Percentiles rank a stretch among this genome's conserved stretches.
Conservation (phyloP, 2,329 filamentous ascomycete genomes). For the Fusarium circinatum region DNA sequence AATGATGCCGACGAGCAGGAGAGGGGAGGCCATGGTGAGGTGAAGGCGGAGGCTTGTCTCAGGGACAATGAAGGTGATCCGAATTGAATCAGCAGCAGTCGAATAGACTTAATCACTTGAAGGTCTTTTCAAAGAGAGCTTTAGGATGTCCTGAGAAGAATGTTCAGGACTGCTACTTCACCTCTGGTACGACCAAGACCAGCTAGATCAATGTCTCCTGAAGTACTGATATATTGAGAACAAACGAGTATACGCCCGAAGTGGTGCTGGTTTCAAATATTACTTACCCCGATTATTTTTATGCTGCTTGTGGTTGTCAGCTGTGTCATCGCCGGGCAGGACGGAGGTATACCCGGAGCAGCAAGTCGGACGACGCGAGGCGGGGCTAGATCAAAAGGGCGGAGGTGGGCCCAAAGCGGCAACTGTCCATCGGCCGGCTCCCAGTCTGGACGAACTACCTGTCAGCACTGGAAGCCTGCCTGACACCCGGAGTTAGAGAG, state of each 20-base stretch:
- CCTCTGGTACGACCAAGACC: not conserved
- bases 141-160: not conserved
- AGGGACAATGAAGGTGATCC: not conserved
- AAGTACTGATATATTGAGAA: not conserved
- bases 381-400: not conserved
- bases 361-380: not conserved
- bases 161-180: not conserved
- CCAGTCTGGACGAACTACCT: not conserved
- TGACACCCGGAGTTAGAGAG: not conserved
- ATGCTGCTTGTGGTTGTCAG: not conserved
- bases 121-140: not conserved
- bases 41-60: not conserved
- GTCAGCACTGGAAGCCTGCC: not conserved
- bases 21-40: not conserved
- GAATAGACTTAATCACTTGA: not conserved
- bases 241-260: not conserved
- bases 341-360: not conserved
- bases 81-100: rapidly evolving
- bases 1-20: not conserved
- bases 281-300: rapidly evolving
- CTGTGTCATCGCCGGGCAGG: not conserved
- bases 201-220: not conserved
- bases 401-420: not conserved
- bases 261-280: rapidly evolving
- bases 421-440: not conserved